Evolutionary conservation across 768 basidiomycete genomes (phyloP).

Genomic region (Lactifluus hygrophoroides): DNA sequence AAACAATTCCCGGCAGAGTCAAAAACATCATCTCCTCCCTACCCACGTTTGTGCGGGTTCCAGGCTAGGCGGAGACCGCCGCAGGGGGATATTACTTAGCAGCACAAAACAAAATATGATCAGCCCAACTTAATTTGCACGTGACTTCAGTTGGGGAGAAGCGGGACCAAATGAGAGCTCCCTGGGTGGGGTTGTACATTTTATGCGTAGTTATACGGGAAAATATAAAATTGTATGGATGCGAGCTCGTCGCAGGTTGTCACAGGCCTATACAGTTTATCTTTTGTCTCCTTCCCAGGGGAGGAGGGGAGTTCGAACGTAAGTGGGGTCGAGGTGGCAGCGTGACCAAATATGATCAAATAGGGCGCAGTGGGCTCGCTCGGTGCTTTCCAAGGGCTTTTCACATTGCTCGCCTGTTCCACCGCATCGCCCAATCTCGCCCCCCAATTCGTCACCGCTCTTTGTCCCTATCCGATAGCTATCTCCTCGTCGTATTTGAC

Average conservation of each 20-base stretch:
- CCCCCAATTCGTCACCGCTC: conserved; percentile 21
- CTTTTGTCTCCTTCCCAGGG: background rate
- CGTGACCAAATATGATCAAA: conserved; percentile 22
- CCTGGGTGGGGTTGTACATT: background rate
- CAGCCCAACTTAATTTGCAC: background rate
- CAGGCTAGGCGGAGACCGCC: conserved; percentile 16
- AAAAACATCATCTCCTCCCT: background rate
- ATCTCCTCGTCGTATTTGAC: conserved; percentile 40
- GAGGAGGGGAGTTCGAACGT: conserved; percentile 14
- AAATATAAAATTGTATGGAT: background rate
- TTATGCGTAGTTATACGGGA: too few relatives aligned
- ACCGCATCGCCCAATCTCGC: conserved; percentile 16
- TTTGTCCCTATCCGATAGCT: conserved; percentile 38
- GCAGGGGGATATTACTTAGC: conserved; percentile 1
- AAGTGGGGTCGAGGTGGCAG: conserved; percentile 20
- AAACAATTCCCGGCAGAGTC: conserved; percentile 12
- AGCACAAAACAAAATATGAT: too few relatives aligned
- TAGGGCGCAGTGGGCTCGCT: conserved; percentile 17
- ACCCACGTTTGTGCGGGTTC: conserved; percentile 15
- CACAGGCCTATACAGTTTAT: background rate
- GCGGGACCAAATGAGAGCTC: background rate
- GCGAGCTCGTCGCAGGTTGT: background rate
- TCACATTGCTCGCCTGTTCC: conserved; percentile 20
- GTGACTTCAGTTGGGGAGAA: conserved; percentile 1
- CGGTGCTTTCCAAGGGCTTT: conserved; percentile 19